Evolutionary conservation across 1,284 basidiomycete genomes (phyloP).

Genomic region (Fomes fomentarius): DNA sequence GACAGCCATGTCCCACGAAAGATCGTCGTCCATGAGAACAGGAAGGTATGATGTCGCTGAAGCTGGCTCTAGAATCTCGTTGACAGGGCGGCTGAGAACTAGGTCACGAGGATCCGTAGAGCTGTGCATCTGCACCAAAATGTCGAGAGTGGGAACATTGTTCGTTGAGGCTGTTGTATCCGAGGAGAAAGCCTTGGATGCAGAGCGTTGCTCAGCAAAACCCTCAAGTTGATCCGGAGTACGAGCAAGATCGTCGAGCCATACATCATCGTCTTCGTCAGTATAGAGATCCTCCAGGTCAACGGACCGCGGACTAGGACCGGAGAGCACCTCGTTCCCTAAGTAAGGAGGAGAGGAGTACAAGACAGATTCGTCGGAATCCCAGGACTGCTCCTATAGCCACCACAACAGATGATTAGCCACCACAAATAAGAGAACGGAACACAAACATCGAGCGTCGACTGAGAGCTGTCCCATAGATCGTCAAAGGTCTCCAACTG

Average conservation of each 20-base stretch:
- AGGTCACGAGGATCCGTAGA: not conserved
- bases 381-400: constrained; percentile 9
- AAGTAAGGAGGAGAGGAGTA: not conserved
- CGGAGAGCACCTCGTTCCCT: not conserved
- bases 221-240: not conserved
- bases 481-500: constrained; percentile 14
- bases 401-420: constrained; percentile 1
- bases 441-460: constrained; percentile 20
- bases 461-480: constrained; percentile 21
- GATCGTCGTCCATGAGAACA: constrained; percentile 21
- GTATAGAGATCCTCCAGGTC: not conserved
- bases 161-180: not conserved
- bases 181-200: not conserved
- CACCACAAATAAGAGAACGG: not conserved
- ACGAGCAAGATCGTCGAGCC: constrained; percentile 3
- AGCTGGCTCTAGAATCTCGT: not conserved
- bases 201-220: too few relatives aligned
- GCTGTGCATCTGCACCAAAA: not conserved
- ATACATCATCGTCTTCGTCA: constrained; percentile 10
- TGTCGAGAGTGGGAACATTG: not conserved
- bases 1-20: constrained; percentile 10
- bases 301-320: constrained; percentile 1
- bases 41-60: constrained; percentile 8
- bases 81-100: not conserved
- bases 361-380: not conserved